Base-by-base conservation (phyloP, 768 basidiomycete species). In the Lepiota subincarnata region DNA sequence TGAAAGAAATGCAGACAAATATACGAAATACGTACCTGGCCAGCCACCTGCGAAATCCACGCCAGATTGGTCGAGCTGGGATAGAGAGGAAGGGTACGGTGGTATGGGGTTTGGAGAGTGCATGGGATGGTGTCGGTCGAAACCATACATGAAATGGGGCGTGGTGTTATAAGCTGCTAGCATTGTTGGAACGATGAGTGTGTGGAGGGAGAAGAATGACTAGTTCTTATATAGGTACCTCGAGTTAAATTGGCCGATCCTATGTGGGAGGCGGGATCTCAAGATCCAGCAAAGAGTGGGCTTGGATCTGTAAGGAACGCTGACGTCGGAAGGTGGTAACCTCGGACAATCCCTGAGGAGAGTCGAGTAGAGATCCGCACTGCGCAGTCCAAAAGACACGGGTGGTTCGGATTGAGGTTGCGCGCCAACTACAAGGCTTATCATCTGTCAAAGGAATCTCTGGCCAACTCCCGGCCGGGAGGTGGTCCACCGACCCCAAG, bases 221-320 rank as follows among this genome's bases (percentile, higher is more conserved):
- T 22, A 18, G 35, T 35, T 37, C 26, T 47, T 48, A 39, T 54
- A 54, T 54, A 54, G 37, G 45, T 54, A 47, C 45, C 45, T 53
- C 36, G 52, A 53, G 43, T 46, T 41, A 53, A 31, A 37, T 47
- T 52, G 50, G 44, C 43, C 31, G 37, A 38, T 53, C 35, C 36
- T 20, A 36, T 39, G 19, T 4, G 18, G n/a, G 18, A 54, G 22
- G 31, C 31, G 37, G 31, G 37, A 54, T 54, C 31, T 54, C 11
- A n/a, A 54, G 45, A 54, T 54, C 45, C 37, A n/a, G 22, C 28
- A 50, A 26, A 39, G 44, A 53, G 52, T 45, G 46, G 48, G 34
- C 19, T 42, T 35, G 53, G 44, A 53, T 40, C 44, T 44, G 35
- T 34, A 19, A 36, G 35, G 45, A 52, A 31, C 31, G 14, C 47